Base-by-base conservation (phyloP, 805 yeast genomes). In the Starmera caribaea region DNA sequence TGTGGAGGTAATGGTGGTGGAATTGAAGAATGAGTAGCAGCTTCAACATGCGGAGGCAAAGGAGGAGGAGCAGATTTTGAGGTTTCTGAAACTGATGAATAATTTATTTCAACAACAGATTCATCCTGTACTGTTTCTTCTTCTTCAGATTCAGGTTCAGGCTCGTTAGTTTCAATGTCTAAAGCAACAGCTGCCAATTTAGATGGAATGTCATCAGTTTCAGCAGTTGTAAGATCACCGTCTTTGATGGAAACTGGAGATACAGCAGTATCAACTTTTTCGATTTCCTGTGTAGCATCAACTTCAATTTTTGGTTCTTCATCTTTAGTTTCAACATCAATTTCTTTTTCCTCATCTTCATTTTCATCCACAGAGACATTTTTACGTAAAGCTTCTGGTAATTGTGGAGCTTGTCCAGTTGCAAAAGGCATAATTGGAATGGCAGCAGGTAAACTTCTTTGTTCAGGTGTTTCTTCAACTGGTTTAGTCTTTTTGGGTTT, bases 341-440 rank as follows among this genome's bases (percentile, higher is more conserved):
- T 41, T 16, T 45, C 50, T 15, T 32, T 46, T 16, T 45, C 42
- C 14, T 41, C 42, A 16, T 35, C 41, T 16, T 45, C 49, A 15
- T 41, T 39, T 10, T 35, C 40, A 17, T 39, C 21, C 13, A 39
- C 43, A 8, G 41, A 30, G 8, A 16, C 30, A 1, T 38, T 44
- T 14, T 41, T 46, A 33, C 43, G 45, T 24, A 51, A 32, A 3
- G 45, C 46, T 13, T 36, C 38, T 15, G 58, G 58, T 3, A 53
- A 33, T 24, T 48, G 47, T 27, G 55, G 47, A 43, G 53, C 41
- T 42, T 57, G 16, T 38, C 55, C 56, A 10, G 40, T 16, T 9
- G 71, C 70, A 54, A 70, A 64, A 15, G 82, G 79, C 54, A 76
- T 54, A n/a, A 73, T 63, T 4, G 81, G 78, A 41, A 74, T 58